These are phyloP conservation scores for Kurtzmaniella quercitrusa DNA, from an alignment of 1,139 yeast species.

Conservation along the genomic window DNA sequence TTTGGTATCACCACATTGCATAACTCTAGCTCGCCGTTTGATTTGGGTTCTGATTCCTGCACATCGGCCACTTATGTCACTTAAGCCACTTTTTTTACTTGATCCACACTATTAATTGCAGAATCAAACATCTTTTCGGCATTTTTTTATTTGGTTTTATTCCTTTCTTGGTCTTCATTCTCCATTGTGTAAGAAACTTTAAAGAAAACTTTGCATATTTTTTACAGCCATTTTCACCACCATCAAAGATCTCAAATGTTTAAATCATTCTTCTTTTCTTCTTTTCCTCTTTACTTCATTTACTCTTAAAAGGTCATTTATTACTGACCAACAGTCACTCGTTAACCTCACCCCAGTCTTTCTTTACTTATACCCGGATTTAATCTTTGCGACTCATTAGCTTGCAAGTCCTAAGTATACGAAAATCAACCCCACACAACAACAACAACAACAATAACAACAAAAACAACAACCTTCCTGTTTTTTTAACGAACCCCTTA, in stretches of 20 bases:
- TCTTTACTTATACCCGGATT: constrained; percentile 8
- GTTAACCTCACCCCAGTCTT: constrained; percentile 26
- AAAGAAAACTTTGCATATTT: neutral
- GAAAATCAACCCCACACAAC: neutral
- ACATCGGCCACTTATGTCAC: neutral
- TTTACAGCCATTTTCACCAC: neutral
- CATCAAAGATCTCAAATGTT: neutral
- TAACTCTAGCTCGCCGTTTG: neutral
- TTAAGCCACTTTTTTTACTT: neutral
- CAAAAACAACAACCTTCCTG: neutral
- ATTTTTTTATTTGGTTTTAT: neutral
- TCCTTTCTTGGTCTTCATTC: neutral
- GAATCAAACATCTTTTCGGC: neutral
- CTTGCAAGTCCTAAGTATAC: neutral
- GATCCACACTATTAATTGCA: neutral
- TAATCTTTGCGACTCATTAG: neutral
- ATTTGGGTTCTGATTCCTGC: neutral
- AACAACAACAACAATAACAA: neutral
- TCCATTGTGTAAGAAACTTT: neutral
- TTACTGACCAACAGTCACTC: constrained; percentile 6
- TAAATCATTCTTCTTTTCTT: neutral
- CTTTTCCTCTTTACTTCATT: neutral
- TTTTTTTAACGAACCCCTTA: too few relatives aligned
- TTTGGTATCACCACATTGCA: neutral
- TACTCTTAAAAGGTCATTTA: neutral